Conservation (phyloP, 1,284 basidiomycete species). For the Tylopilus orsonianus region DNA sequence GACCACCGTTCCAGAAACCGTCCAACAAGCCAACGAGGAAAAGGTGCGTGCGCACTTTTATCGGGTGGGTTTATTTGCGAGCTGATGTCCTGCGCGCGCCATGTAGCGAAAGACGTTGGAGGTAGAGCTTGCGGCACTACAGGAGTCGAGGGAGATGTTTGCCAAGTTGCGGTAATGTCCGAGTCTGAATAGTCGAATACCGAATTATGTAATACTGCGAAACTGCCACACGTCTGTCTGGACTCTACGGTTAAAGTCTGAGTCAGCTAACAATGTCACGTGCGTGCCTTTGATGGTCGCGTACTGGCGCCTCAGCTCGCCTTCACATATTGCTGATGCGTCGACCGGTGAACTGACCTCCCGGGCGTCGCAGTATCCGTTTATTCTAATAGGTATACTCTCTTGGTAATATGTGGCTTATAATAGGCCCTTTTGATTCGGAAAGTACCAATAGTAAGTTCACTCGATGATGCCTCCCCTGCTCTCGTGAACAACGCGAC, state of each 20-base stretch:
- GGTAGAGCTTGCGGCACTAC: constrained; percentile 61
- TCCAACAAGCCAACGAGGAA: constrained; percentile 72
- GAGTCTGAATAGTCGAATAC: too few species aligned
- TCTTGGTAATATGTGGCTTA: constrained; percentile 25
- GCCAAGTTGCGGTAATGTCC: constrained; percentile 25
- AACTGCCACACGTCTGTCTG: too few species aligned
- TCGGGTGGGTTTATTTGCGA: background rate
- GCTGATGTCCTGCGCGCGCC: background rate
- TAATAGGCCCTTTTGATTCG: constrained; percentile 32
- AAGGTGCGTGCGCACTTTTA: constrained; percentile 55
- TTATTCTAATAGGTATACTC: background rate
- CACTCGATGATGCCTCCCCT: background rate
- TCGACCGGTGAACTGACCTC: too few species aligned
- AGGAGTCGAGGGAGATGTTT: constrained; percentile 62
- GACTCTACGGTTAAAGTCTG: too few species aligned
- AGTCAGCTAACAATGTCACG: too few species aligned
- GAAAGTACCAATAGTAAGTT: constrained; percentile 24
- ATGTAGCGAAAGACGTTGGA: constrained; percentile 60
- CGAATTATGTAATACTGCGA: background rate
- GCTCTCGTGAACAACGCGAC: background rate
- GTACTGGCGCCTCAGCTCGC: too few species aligned
- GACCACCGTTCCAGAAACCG: constrained; percentile 75
- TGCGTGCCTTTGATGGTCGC: too few species aligned
- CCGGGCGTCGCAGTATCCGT: background rate
- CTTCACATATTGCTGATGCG: too few species aligned